Evolutionary conservation across 371 early-diverging fungal species (phyloP).

Genomic region (Lichtheimia ramosa): DNA sequence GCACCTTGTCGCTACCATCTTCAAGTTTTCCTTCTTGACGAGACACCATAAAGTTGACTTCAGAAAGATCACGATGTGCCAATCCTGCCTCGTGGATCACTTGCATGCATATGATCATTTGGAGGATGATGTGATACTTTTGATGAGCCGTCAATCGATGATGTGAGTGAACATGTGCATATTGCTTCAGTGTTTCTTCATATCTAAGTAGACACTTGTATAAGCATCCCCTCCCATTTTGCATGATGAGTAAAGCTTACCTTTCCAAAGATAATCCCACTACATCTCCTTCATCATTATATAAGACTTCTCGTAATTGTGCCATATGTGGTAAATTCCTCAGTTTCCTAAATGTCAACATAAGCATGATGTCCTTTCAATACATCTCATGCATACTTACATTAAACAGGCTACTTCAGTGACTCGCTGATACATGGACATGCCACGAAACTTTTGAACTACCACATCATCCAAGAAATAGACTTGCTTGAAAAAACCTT

Average conservation of each 20-base stretch:
- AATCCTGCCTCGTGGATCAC: conserved; percentile 61
- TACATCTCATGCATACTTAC: conserved; percentile 22
- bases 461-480: conserved; percentile 47
- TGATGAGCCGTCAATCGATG: conserved; percentile 59
- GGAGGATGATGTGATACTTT: conserved; percentile 57
- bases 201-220: too few relatives aligned
- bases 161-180: conserved; percentile 57
- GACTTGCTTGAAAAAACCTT: conserved; percentile 53
- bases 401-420: conserved; percentile 55
- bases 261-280: conserved; percentile 49
- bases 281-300: conserved; percentile 47
- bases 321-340: conserved; percentile 47
- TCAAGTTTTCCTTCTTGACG: conserved; percentile 45
- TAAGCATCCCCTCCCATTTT: too few relatives aligned
- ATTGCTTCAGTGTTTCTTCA: conserved; percentile 59
- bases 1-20: conserved; percentile 54
- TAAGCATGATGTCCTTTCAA: neutral
- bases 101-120: conserved; percentile 64
- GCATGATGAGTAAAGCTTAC: too few relatives aligned
- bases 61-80: conserved; percentile 67
- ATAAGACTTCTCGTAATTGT: conserved; percentile 44
- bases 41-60: conserved; percentile 71
- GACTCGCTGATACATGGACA: conserved; percentile 55
- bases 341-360: conserved; percentile 34
- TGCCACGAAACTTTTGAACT: conserved; percentile 49